These are phyloP conservation scores for Apostasia ramifera DNA, from an alignment of 106 monocot species.

Conservation along the genomic window DNA sequence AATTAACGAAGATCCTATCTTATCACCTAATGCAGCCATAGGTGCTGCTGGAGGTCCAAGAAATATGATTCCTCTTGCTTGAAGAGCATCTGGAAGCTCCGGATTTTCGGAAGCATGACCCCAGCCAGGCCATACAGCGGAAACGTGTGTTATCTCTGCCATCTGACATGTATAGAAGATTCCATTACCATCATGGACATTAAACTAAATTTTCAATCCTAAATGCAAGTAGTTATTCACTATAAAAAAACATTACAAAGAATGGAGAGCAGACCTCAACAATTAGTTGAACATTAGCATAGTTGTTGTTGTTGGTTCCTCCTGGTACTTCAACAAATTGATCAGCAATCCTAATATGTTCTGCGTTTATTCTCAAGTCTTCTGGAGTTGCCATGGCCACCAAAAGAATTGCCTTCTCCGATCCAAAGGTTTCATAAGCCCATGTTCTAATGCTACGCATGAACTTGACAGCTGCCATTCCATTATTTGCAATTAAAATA, in stretches of 20 bases:
- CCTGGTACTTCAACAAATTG: slow-evolving; percentile 98
- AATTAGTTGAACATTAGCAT: slow-evolving; percentile 99
- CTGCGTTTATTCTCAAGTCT: slow-evolving; percentile 95
- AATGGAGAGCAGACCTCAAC: slow-evolving; percentile 56
- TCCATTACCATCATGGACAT: no score
- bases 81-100: slow-evolving; percentile 89
- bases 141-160: slow-evolving; percentile 90
- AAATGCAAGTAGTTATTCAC: background rate
- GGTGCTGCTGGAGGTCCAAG: slow-evolving; percentile 88
- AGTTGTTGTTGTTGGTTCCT: slow-evolving; percentile 97
- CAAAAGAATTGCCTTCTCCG: slow-evolving; percentile 88
- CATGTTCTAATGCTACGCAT: slow-evolving; percentile 87
- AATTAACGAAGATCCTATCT: slow-evolving; percentile 97
- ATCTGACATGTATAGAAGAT: slow-evolving; percentile 29
- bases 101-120: slow-evolving; percentile 99
- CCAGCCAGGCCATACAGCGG: slow-evolving; percentile 99
- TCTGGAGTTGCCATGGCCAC: slow-evolving; percentile 98
- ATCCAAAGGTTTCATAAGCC: slow-evolving; percentile 93
- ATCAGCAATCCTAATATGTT: slow-evolving; percentile 97
- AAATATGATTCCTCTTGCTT: slow-evolving; percentile 85
- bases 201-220: no score
- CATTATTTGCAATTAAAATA: slow-evolving; percentile 95
- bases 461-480: slow-evolving; percentile 98
- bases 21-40: slow-evolving; percentile 96
- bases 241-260: background rate